phyloP scores from a whole-genome alignment of 768 basidiomycete genomes.

The Termitomyces sp. region DNA sequence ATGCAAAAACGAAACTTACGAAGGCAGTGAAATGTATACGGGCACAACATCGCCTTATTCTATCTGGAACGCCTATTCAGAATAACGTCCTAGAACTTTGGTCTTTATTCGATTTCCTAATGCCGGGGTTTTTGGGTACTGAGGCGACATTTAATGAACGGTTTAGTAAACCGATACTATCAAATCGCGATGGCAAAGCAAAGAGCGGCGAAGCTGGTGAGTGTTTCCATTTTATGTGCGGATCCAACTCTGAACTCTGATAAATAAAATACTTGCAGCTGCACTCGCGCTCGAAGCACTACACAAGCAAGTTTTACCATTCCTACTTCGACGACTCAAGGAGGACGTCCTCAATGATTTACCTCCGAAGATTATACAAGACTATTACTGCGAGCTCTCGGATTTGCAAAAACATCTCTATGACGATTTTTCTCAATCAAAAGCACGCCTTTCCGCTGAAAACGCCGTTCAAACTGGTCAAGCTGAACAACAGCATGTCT shows the following conservation, averaged over 20 bases:
- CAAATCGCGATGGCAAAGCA: slow-evolving; percentile 91
- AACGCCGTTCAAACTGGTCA: slow-evolving; percentile 53
- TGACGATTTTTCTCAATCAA: slow-evolving; percentile 87
- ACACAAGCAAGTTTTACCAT: slow-evolving; percentile 99
- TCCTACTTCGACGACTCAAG: slow-evolving; percentile 92
- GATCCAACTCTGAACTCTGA: not conserved
- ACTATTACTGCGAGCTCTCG: slow-evolving; percentile 97
- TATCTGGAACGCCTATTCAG: slow-evolving; percentile 98
- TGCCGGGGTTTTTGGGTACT: slow-evolving; percentile 99
- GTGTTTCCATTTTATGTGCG: slow-evolving; percentile 21
- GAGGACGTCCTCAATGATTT: slow-evolving; percentile 95
- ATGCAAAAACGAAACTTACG: slow-evolving; percentile 95
- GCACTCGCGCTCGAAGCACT: slow-evolving; percentile 91
- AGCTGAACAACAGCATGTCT: slow-evolving; percentile 76
- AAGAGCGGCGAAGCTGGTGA: slow-evolving; percentile 93
- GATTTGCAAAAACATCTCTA: slow-evolving; percentile 92
- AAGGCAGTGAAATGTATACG: slow-evolving; percentile 90
- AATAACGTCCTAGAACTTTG: slow-evolving; percentile 98
- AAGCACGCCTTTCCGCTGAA: slow-evolving; percentile 60
- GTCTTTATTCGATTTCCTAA: slow-evolving; percentile 98
- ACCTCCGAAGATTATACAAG: slow-evolving; percentile 99
- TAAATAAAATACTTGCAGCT: slow-evolving; percentile 48
- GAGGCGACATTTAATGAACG: slow-evolving; percentile 93
- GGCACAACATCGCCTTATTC: slow-evolving; percentile 89
- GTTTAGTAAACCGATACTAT: slow-evolving; percentile 93